phyloP scores from a whole-genome alignment of 208 protist species.

The Leishmania amazonensis region DNA sequence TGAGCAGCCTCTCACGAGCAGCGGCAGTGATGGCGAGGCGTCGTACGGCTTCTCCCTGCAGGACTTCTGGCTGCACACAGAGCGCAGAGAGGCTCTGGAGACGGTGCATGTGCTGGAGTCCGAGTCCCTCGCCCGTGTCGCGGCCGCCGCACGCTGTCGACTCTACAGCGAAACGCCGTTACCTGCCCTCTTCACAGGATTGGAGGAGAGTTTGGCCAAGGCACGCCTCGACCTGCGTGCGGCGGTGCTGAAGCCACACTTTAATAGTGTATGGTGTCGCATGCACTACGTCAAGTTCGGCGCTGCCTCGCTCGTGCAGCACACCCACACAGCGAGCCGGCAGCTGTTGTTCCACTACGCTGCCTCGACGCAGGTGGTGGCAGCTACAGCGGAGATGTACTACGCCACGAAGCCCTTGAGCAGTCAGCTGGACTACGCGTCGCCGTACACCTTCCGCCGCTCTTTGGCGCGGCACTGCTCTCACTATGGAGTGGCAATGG shows the following conservation, averaged over 20 bases:
- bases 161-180: slow-evolving; percentile 49
- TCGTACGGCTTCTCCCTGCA: slow-evolving; percentile 53
- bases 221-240: slow-evolving; percentile 66
- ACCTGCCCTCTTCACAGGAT: slow-evolving; percentile 32
- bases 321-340: slow-evolving; percentile 69
- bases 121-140: slow-evolving; percentile 47
- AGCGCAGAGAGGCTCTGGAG: slow-evolving; percentile 78
- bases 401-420: slow-evolving; percentile 83
- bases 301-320: slow-evolving; percentile 66
- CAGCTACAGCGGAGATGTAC: slow-evolving; percentile 78
- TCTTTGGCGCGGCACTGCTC: slow-evolving; percentile 64
- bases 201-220: slow-evolving; percentile 56
- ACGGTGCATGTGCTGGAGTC: slow-evolving; percentile 75
- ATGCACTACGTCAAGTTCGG: slow-evolving; percentile 87
- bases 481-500: slow-evolving; percentile 66
- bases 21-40: slow-evolving; percentile 11
- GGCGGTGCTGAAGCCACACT: slow-evolving; percentile 56
- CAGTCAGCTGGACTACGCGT: slow-evolving; percentile 74
- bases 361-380: slow-evolving; percentile 62
- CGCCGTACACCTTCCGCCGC: slow-evolving; percentile 78
- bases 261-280: slow-evolving; percentile 76
- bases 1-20: slow-evolving; percentile 26
- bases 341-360: slow-evolving; percentile 82
- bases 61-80: slow-evolving; percentile 80
- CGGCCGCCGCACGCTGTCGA: slow-evolving; percentile 51